Evolutionary conservation across 805 yeast genomes (phyloP), one percentile per base, ranked within the genome.

Genomic region (Yamadazyma endophytica): DNA sequence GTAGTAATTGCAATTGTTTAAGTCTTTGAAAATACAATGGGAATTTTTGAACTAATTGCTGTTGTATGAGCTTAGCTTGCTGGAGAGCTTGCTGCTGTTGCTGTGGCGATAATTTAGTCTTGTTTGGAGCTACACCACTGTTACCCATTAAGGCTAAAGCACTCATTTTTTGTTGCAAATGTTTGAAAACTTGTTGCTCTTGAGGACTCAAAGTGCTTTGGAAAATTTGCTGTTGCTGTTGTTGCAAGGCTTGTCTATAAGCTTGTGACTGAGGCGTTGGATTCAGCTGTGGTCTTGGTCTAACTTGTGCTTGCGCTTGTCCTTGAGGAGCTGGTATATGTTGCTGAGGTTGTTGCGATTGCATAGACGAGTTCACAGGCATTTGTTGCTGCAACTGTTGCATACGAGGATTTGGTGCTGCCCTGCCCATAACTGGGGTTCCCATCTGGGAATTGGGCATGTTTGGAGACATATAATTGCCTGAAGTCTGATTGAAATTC

Each of bases 181-280:
- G 70, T 35, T 61, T 55, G 50, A 61, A 65, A 4, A 52, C 42
- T 29, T 58, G 66, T 34, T 65, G 72, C 35, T 65, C 71, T 33
- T 63, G 64, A 1, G 68, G 61, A 3, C 61, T 45, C 27, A 65
- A 51, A 8, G 66, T 47, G 36, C 43, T 56, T 31, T 61, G 70
- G 58, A 65, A 64, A n/a, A 65, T 58, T 36, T 65, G 70, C 41
- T 65, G 70, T 31, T 65, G 70, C 31, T 64, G 69, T 30, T 60
- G 67, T 36, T 61, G 69, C 28, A 38, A 22, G 13, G 35, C 17
- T 23, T 41, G 42, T 27, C 43, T 35, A 23, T 33, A 32, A 29
- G 31, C 46, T 40, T 39, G 49, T n/a, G 28, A 18, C 27, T 36
- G 44, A n/a, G 49, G 50, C 25, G 46, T n/a, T n/a, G n/a, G 48